phyloP scores from a whole-genome alignment of 352 stramenopile species.

The Pythium apleroticum region DNA sequence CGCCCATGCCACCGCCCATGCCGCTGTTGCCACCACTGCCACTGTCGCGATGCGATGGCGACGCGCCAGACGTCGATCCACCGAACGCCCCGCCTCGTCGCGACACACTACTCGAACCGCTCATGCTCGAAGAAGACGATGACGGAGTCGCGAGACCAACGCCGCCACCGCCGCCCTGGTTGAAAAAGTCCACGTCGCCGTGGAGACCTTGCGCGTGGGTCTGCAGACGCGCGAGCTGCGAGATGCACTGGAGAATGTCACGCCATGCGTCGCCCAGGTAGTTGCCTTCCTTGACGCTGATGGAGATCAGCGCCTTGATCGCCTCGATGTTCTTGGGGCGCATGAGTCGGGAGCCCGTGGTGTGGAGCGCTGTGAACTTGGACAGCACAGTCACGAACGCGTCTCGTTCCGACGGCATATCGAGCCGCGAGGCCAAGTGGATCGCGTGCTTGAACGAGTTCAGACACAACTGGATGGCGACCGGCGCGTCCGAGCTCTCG shows the following conservation, averaged over 20 bases:
- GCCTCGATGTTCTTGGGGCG: slow-evolving; percentile 97
- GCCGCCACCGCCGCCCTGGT: slow-evolving; percentile 31
- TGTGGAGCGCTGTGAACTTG: slow-evolving; percentile 96
- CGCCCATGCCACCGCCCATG: slow-evolving; percentile 27
- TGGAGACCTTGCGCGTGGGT: slow-evolving; percentile 92
- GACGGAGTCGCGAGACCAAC: slow-evolving; percentile 24
- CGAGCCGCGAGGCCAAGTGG: slow-evolving; percentile 80
- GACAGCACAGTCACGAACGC: slow-evolving; percentile 96
- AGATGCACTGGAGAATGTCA: slow-evolving; percentile 96
- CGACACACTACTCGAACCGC: not conserved
- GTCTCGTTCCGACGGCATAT: slow-evolving; percentile 93
- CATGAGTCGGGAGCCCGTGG: slow-evolving; percentile 91
- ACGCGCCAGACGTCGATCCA: slow-evolving; percentile 36
- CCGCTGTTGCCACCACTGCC: slow-evolving; percentile 18
- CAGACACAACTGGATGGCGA: slow-evolving; percentile 93
- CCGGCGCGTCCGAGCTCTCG: slow-evolving; percentile 91
- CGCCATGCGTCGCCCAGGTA: slow-evolving; percentile 97
- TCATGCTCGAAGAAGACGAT: slow-evolving; percentile 16
- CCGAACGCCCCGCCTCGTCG: slow-evolving; percentile 22
- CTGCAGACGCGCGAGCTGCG: slow-evolving; percentile 96
- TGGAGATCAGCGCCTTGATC: slow-evolving; percentile 95
- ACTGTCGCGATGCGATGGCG: slow-evolving; percentile 55
- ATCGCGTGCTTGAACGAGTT: slow-evolving; percentile 96
- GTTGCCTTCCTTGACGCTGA: slow-evolving; percentile 97
- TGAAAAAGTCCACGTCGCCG: slow-evolving; percentile 84